These are phyloP conservation scores for Myriangium duriaei DNA, from an alignment of 2,329 filamentous ascomycete genomes.

Conservation along the genomic window DNA sequence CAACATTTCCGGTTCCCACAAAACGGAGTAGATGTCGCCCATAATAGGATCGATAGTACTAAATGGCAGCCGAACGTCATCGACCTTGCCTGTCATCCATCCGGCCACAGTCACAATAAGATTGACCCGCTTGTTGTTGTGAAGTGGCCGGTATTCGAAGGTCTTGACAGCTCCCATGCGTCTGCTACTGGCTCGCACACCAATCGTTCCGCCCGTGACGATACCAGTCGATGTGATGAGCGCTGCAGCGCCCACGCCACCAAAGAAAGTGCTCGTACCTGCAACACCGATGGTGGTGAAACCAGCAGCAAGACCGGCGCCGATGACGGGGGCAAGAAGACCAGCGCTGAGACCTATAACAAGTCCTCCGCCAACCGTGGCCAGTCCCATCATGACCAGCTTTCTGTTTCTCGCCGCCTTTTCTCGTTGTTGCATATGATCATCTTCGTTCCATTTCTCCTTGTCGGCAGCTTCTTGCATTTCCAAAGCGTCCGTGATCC, in stretches of 20 bases:
- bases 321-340: constrained; percentile 82
- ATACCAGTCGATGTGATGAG: constrained; percentile 86
- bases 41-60: constrained; percentile 95
- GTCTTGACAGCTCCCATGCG: constrained; percentile 87
- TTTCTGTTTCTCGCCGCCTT: constrained; percentile 71
- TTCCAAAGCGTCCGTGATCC: constrained; percentile 88
- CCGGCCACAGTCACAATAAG: constrained; percentile 89
- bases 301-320: constrained; percentile 82
- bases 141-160: constrained; percentile 89
- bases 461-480: constrained; percentile 87
- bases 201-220: constrained; percentile 76
- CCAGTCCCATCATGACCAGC: constrained; percentile 91
- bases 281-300: constrained; percentile 90
- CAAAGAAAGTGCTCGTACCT: constrained; percentile 78
- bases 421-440: constrained; percentile 76
- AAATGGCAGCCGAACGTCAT: constrained; percentile 89
- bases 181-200: constrained; percentile 69
- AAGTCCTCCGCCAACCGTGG: constrained; percentile 85
- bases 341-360: constrained; percentile 94
- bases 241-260: constrained; percentile 82
- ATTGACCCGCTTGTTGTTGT: constrained; percentile 97
- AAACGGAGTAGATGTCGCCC: constrained; percentile 93
- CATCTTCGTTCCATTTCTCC: constrained; percentile 95
- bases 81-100: constrained; percentile 97
- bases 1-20: constrained; percentile 98